phyloP scores from a whole-genome alignment of 164 flowering plant species.

The Umbilicus rupestris region DNA sequence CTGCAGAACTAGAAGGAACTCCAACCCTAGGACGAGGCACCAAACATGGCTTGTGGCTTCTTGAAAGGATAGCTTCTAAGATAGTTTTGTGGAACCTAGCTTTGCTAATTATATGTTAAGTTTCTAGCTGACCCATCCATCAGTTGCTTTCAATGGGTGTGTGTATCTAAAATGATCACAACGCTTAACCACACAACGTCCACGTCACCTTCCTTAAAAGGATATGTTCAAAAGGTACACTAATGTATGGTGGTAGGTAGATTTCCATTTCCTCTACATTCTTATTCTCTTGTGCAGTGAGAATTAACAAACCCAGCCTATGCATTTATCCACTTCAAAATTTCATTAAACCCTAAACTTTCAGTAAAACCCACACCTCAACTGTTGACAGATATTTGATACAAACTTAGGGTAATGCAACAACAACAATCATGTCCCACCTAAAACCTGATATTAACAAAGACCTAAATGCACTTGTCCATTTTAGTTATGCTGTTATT shows the following conservation, averaged over 20 bases:
- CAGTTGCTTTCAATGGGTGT: background rate
- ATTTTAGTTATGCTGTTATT: conserved; percentile 47
- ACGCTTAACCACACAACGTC: background rate
- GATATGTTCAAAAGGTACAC: background rate
- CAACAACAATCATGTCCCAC: background rate
- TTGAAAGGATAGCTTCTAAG: background rate
- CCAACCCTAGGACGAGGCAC: too few relatives aligned
- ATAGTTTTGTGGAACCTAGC: background rate
- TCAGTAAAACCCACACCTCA: too few relatives aligned
- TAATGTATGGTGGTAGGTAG: conserved; percentile 4
- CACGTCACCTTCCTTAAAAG: background rate
- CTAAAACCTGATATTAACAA: conserved; percentile 3
- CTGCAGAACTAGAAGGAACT: too few relatives aligned
- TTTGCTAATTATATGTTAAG: background rate
- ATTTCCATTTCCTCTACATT: conserved; percentile 2
- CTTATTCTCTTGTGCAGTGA: background rate
- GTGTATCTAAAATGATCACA: background rate
- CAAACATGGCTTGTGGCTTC: background rate
- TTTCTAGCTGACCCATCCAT: background rate
- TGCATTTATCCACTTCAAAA: too few relatives aligned
- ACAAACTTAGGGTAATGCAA: background rate
- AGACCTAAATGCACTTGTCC: conserved; percentile 1
- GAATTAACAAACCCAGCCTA: background rate
- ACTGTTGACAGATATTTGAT: too few relatives aligned
- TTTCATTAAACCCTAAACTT: too few relatives aligned